A percentile compares a stretch with the other conserved stretches of the same genome.
Evolutionary conservation across 1,284 basidiomycete genomes (phyloP).

Genomic region (Austroboletus rostrupii): DNA sequence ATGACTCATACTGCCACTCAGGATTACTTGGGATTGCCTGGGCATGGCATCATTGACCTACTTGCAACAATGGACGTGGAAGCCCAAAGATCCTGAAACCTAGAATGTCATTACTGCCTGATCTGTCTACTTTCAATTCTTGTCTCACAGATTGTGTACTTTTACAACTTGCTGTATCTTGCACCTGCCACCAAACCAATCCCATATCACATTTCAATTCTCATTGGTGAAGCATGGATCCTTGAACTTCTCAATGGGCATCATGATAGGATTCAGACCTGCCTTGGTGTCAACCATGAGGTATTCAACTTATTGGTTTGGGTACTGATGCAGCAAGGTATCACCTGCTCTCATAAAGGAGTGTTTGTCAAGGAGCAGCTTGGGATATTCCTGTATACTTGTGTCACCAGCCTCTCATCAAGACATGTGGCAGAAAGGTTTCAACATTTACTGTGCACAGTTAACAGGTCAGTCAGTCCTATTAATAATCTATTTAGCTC

Average conservation of each 20-base stretch:
- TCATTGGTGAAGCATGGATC: conserved; percentile 1
- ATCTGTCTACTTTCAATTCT: background rate
- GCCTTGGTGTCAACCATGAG: background rate
- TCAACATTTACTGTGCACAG: background rate
- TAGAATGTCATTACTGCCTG: too few species aligned
- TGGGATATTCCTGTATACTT: background rate
- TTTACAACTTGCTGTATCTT: background rate
- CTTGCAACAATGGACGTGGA: too few species aligned
- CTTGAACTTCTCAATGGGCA: conserved; percentile 3
- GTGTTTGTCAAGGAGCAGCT: background rate
- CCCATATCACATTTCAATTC: background rate
- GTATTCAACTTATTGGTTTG: background rate
- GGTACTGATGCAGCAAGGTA: background rate
- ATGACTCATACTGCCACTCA: too few species aligned
- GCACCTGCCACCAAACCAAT: background rate
- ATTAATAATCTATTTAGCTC: background rate
- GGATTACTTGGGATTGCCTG: too few species aligned
- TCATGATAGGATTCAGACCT: background rate
- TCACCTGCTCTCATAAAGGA: background rate
- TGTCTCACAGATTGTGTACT: background rate
- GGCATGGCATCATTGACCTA: too few species aligned
- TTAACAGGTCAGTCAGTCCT: background rate
- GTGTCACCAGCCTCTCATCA: background rate
- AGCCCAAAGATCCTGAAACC: too few species aligned
- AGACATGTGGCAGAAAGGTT: background rate